Evolutionary conservation across 305 asterid genomes (phyloP).

Genomic region (Fraxinus floribunda): DNA sequence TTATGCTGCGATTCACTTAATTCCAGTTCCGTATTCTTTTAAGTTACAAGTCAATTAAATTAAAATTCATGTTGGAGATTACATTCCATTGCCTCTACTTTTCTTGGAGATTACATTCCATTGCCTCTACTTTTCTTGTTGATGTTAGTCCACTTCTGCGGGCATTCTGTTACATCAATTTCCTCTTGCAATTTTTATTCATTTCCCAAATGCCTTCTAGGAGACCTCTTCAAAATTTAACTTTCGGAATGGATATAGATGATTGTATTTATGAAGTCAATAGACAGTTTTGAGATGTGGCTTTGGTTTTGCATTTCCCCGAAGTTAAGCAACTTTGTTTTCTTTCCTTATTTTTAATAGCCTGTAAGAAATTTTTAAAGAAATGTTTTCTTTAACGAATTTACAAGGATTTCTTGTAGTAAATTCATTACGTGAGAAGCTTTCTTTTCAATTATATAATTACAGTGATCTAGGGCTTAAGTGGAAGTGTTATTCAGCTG

Average conservation of each 20-base stretch:
- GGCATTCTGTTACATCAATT: slow-evolving; percentile 12
- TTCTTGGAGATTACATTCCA: slow-evolving; percentile 34
- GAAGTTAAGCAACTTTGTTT: background rate
- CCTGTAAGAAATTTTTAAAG: background rate
- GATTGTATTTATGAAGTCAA: background rate
- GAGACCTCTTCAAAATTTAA: background rate
- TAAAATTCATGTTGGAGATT: slow-evolving; percentile 14
- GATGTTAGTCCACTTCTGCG: slow-evolving; percentile 29
- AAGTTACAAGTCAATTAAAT: slow-evolving; percentile 40
- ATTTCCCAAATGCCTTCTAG: background rate
- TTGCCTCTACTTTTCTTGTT: slow-evolving; percentile 28
- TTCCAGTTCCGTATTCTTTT: slow-evolving; percentile 41
- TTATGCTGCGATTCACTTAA: slow-evolving; percentile 53
- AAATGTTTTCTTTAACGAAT: background rate
- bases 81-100: background rate
- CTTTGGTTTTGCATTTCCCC: background rate
- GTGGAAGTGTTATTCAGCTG: background rate
- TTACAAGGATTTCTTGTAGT: background rate
- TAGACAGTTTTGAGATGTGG: background rate
- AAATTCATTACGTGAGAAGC: background rate
- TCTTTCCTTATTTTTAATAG: background rate
- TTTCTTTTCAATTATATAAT: background rate
- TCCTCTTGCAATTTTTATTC: slow-evolving; percentile 13
- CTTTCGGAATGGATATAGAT: background rate
- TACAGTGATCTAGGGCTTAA: slow-evolving; percentile 6